These are phyloP conservation scores for Allium fistulosum DNA, from an alignment of 106 monocot genomes.

Conservation along the genomic window DNA sequence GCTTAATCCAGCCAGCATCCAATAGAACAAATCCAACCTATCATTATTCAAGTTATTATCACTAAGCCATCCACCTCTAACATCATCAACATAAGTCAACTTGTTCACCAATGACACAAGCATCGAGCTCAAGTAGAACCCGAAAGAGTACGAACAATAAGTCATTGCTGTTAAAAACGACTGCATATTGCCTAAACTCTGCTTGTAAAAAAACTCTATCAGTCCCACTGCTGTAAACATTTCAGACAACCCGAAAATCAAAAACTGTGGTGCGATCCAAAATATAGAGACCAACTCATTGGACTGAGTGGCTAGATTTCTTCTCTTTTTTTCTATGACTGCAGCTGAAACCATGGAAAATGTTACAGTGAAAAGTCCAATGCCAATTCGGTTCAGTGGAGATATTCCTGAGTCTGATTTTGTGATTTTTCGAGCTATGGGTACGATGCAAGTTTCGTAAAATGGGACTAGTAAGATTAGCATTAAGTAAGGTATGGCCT, in stretches of 20 bases:
- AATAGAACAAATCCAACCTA: constrained; percentile 62
- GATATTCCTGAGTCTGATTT: constrained; percentile 44
- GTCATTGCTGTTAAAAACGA: constrained; percentile 87
- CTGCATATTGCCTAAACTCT: constrained; percentile 75
- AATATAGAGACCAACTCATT: constrained; percentile 37
- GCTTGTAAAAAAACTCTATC: constrained; percentile 92
- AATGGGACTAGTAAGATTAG: constrained; percentile 62
- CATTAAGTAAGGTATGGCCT: constrained; percentile 73
- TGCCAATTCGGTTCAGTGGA: constrained; percentile 64
- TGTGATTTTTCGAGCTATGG: constrained; percentile 43
- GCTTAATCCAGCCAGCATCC: constrained; percentile 57
- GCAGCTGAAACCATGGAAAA: constrained; percentile 85
- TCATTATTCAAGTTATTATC: constrained; percentile 73
- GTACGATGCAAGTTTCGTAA: constrained; percentile 51
- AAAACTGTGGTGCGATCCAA: constrained; percentile 82
- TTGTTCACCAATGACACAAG: constrained; percentile 77
- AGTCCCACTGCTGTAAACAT: constrained; percentile 91
- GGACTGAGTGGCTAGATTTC: constrained; percentile 8
- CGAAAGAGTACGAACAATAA: constrained; percentile 94
- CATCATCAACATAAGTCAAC: constrained; percentile 26
- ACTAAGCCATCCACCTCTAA: constrained; percentile 40
- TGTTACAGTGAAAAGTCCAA: constrained; percentile 71
- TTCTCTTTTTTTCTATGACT: constrained; percentile 39
- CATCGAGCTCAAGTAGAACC: constrained; percentile 79
- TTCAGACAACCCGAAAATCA: constrained; percentile 74